Evolutionary conservation across 2,329 filamentous ascomycete species (phyloP).

Genomic region (Hirsutella thompsonii): DNA sequence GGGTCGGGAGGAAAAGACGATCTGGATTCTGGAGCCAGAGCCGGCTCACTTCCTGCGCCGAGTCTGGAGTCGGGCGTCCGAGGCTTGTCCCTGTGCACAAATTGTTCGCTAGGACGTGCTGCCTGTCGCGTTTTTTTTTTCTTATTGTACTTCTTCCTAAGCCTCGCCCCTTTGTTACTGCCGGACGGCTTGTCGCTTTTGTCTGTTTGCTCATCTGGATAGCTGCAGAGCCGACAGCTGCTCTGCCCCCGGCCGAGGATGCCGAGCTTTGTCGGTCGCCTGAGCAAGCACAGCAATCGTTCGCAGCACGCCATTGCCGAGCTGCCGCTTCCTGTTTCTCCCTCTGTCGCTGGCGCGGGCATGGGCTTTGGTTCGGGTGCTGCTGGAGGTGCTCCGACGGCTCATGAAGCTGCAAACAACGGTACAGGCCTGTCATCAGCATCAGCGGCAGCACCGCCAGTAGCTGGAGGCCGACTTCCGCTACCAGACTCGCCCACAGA

Average conservation of each 20-base stretch:
- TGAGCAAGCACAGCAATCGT: slow-evolving; percentile 42
- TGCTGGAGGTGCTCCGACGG: not conserved
- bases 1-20: too few species aligned
- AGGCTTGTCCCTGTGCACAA: too few species aligned
- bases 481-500: slow-evolving; percentile 20
- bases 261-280: slow-evolving; percentile 40
- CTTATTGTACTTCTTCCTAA: not conserved
- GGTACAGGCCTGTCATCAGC: slow-evolving; percentile 6
- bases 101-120: too few species aligned
- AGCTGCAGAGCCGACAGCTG: not conserved
- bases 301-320: slow-evolving; percentile 43
- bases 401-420: not conserved
- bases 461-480: slow-evolving; percentile 7
- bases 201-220: not conserved
- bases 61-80: too few species aligned
- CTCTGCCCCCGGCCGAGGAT: slow-evolving; percentile 18
- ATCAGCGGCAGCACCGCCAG: too few species aligned
- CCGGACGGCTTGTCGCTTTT: not conserved
- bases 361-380: not conserved
- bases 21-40: too few species aligned
- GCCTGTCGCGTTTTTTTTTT: too few species aligned
- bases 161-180: not conserved
- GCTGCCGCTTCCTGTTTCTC: slow-evolving; percentile 15
- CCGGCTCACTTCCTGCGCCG: too few species aligned
- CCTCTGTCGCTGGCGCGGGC: not conserved